Evolutionary conservation across 805 yeast genomes (phyloP).

Genomic region (Phaffomyces thermotolerans): DNA sequence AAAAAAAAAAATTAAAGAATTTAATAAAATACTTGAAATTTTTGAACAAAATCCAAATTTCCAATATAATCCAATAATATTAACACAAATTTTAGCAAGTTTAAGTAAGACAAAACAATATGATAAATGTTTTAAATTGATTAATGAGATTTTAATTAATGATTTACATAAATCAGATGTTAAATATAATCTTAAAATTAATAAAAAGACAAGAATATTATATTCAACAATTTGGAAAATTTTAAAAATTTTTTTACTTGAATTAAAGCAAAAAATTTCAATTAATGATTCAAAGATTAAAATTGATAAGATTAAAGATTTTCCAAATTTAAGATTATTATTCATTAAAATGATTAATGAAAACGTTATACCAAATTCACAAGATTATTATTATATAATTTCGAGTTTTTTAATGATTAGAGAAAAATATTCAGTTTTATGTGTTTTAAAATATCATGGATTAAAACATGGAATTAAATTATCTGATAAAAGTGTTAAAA

Average conservation of each 20-base stretch:
- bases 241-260: conserved; percentile 14
- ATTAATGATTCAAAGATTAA: too few species aligned
- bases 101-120: conserved; percentile 25
- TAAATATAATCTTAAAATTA: not conserved
- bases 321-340: conserved; percentile 17
- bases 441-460: conserved; percentile 21
- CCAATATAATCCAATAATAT: conserved; percentile 28
- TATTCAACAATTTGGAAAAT: conserved; percentile 28
- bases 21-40: conserved; percentile 24
- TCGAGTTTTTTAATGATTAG: conserved; percentile 9
- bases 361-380: conserved; percentile 14
- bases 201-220: conserved; percentile 8
- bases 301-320: not conserved
- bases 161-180: conserved; percentile 12
- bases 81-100: conserved; percentile 31
- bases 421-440: conserved; percentile 15
- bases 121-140: conserved; percentile 26
- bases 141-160: conserved; percentile 25
- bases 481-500: not conserved
- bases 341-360: conserved; percentile 23
- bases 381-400: conserved; percentile 17
- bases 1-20: conserved; percentile 20
- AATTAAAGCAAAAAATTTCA: not conserved
- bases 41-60: conserved; percentile 20
- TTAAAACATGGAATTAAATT: conserved; percentile 11